Conservation (phyloP, 306 rosid species). For the Trifolium dubium region DNA sequence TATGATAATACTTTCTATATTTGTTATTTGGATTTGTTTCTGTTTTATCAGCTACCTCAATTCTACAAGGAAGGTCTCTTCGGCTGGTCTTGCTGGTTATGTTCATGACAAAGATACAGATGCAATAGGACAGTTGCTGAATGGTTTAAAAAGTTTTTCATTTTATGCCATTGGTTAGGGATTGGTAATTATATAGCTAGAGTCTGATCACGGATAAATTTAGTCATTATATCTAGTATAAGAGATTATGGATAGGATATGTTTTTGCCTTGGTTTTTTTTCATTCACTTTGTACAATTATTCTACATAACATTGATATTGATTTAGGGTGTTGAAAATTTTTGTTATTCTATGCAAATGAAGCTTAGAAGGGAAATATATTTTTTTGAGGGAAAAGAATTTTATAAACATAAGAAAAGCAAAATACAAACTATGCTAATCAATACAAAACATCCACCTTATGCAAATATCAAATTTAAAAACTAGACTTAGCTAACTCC, state of each 20-base stretch:
- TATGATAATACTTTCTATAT: background rate
- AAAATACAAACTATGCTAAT: no score
- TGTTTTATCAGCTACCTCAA: constrained; percentile 53
- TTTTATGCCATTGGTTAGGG: constrained; percentile 30
- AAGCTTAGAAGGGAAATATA: no score
- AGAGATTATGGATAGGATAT: constrained; percentile 13
- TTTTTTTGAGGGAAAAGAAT: no score
- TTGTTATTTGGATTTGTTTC: background rate
- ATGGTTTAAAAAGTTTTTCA: no score
- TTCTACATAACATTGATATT: background rate
- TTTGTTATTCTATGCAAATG: no score
- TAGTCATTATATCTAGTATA: constrained; percentile 5
- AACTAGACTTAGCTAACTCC: no score
- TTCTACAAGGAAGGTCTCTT: constrained; percentile 45
- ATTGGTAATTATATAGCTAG: constrained; percentile 12
- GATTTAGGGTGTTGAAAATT: background rate
- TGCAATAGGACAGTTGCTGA: constrained; percentile 35
- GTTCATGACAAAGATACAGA: constrained; percentile 38
- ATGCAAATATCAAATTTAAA: no score
- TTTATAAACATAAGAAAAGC: no score
- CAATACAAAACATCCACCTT: no score
- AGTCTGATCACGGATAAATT: constrained; percentile 1
- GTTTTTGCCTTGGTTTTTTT: background rate
- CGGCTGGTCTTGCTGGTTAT: constrained; percentile 44
- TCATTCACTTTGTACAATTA: constrained; percentile 12